Evolutionary conservation across 139 green algal species (phyloP).

Genomic region (Ulvella scutata): DNA sequence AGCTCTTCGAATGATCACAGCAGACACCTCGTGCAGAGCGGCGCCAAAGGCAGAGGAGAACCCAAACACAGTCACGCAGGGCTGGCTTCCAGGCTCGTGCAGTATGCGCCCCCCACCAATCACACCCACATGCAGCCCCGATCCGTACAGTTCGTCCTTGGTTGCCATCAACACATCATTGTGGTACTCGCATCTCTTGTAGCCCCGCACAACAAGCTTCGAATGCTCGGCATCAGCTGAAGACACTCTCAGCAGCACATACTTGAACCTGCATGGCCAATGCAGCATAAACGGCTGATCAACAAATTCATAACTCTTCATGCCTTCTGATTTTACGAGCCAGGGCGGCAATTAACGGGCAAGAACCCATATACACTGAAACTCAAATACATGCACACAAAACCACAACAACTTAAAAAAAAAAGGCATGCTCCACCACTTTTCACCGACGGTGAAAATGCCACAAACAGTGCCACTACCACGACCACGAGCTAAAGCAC

Average conservation of each 20-base stretch:
- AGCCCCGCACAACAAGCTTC: slow-evolving; percentile 61
- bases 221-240: slow-evolving; percentile 5
- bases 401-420: not conserved
- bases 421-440: not conserved
- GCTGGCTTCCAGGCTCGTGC: slow-evolving; percentile 19
- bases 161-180: slow-evolving; percentile 35
- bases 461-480: too few relatives aligned
- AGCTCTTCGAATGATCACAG: slow-evolving; percentile 31
- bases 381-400: not conserved
- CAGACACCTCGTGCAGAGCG: slow-evolving; percentile 54
- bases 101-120: slow-evolving; percentile 57
- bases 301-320: not conserved
- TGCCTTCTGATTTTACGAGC: too few relatives aligned
- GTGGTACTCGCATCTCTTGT: slow-evolving; percentile 47
- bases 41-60: slow-evolving; percentile 56
- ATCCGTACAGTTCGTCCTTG: not conserved
- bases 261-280: slow-evolving; percentile 51
- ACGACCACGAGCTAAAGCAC: too few relatives aligned
- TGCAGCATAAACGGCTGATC: not conserved
- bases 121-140: slow-evolving; percentile 20
- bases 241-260: slow-evolving; percentile 52
- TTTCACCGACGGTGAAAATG: not conserved
- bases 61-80: slow-evolving; percentile 38
- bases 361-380: not conserved
- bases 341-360: too few relatives aligned